Conservation (phyloP, 352 stramenopile species). For the Globisporangium radiosum region DNA sequence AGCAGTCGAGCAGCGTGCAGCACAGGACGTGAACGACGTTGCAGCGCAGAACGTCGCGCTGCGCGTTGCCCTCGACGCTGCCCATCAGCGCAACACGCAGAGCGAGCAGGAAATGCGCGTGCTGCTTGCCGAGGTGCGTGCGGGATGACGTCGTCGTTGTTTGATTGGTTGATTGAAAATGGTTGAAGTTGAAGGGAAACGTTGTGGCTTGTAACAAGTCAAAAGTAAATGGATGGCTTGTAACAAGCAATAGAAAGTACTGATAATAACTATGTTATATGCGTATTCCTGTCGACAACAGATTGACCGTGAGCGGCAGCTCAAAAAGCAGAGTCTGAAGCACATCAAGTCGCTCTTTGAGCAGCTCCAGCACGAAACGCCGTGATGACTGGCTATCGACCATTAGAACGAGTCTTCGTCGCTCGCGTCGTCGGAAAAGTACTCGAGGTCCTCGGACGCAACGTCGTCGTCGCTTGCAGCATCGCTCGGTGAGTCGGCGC, state of each 20-base stretch:
- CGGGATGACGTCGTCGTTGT: not conserved
- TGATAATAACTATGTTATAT: too few species aligned
- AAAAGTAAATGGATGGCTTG: not conserved
- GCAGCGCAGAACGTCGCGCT: conserved; percentile 46
- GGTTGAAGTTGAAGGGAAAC: not conserved
- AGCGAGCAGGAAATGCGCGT: conserved; percentile 65
- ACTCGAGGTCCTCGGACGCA: conserved; percentile 73
- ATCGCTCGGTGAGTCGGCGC: conserved; percentile 32
- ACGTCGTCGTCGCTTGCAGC: conserved; percentile 63
- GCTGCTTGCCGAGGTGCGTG: conserved; percentile 42
- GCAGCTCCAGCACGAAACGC: conserved; percentile 48
- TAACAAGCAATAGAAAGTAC: not conserved
- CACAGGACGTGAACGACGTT: conserved; percentile 35
- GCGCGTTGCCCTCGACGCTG: conserved; percentile 31
- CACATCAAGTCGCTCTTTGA: conserved; percentile 78
- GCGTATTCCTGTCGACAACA: conserved; percentile 7
- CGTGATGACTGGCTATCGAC: conserved; percentile 13
- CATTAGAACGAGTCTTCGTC: conserved; percentile 78
- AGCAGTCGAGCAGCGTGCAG: conserved; percentile 31
- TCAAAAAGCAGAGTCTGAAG: conserved; percentile 61
- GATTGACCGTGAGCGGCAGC: conserved; percentile 61
- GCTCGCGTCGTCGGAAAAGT: conserved; percentile 76
- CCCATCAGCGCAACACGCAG: conserved; percentile 35
- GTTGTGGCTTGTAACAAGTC: too few species aligned
- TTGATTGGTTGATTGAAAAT: not conserved